These are phyloP conservation scores for Dictyostelium firmibasis DNA, from an alignment of 78 protist species.

Conservation along the genomic window DNA sequence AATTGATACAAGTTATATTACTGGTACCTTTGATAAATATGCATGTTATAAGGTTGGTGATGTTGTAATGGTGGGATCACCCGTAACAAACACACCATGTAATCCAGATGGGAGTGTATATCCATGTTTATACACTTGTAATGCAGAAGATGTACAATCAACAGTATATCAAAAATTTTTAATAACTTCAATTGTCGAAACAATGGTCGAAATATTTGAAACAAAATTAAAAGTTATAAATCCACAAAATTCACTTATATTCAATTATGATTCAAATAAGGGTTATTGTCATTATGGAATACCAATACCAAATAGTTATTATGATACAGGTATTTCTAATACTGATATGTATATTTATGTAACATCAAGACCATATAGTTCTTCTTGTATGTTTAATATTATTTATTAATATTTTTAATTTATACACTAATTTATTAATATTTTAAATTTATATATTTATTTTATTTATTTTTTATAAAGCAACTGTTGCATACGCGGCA, in stretches of 20 bases:
- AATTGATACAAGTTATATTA: not conserved
- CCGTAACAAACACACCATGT: not conserved
- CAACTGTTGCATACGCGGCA: slow-evolving; percentile 35
- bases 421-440: too few species aligned
- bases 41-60: slow-evolving; percentile 24
- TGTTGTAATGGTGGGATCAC: not conserved
- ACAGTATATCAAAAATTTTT: not conserved
- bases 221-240: not conserved
- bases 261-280: not conserved
- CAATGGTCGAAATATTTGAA: not conserved
- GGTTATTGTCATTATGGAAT: slow-evolving; percentile 50
- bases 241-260: not conserved
- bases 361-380: slow-evolving; percentile 50
- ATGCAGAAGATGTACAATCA: not conserved
- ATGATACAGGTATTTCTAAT: not conserved
- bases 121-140: slow-evolving; percentile 1
- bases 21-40: not conserved
- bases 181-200: not conserved
- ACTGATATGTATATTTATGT: slow-evolving; percentile 56
- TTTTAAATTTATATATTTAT: too few species aligned
- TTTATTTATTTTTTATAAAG: too few species aligned
- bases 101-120: not conserved
- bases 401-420: too few species aligned
- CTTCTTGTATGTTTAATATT: not conserved
- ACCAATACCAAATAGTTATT: not conserved